These are phyloP conservation scores for Leccinum obscurum DNA, from an alignment of 768 basidiomycete species.

Conservation along the genomic window DNA sequence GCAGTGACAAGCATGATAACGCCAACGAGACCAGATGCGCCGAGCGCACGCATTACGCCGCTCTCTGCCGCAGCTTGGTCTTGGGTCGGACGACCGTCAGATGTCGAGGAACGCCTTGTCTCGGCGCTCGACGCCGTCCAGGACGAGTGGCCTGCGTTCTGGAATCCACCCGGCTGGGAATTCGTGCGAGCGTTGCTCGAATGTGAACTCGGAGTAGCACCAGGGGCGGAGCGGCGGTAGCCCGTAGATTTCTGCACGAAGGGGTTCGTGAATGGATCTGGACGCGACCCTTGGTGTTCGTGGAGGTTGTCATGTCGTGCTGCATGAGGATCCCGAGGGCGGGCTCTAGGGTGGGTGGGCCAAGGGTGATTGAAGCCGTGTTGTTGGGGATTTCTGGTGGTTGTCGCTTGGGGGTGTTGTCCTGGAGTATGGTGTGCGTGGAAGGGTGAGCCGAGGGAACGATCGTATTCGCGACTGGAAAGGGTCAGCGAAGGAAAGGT, in stretches of 20 bases:
- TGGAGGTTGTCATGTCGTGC: slow-evolving; percentile 12
- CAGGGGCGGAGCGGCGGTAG: slow-evolving; percentile 5
- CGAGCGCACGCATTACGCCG: slow-evolving; percentile 25
- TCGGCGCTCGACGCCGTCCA: slow-evolving; percentile 11
- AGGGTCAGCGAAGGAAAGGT: neutral
- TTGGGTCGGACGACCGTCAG: slow-evolving; percentile 13
- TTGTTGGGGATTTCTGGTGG: slow-evolving; percentile 26
- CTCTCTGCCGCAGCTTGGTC: slow-evolving; percentile 30
- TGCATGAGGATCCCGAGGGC: slow-evolving; percentile 15
- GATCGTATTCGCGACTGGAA: slow-evolving; percentile 35
- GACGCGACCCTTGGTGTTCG: slow-evolving; percentile 8
- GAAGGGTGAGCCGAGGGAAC: slow-evolving; percentile 16
- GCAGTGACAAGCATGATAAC: slow-evolving; percentile 29
- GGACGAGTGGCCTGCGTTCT: neutral
- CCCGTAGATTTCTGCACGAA: slow-evolving; percentile 32
- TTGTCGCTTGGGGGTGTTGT: slow-evolving; percentile 34
- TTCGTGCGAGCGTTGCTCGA: neutral
- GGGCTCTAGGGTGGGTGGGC: slow-evolving; percentile 27
- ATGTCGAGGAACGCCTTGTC: slow-evolving; percentile 2
- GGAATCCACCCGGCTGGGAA: slow-evolving; percentile 4
- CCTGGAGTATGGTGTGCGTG: slow-evolving; percentile 6
- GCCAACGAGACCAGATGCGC: slow-evolving; percentile 28
- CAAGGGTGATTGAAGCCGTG: slow-evolving; percentile 28
- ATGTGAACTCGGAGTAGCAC: neutral
- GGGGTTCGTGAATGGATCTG: slow-evolving; percentile 27